A percentile compares a stretch with the other conserved stretches of the same genome.
Conservation (phyloP, 2,329 filamentous ascomycete genomes). For the Aureobasidium zeae region DNA sequence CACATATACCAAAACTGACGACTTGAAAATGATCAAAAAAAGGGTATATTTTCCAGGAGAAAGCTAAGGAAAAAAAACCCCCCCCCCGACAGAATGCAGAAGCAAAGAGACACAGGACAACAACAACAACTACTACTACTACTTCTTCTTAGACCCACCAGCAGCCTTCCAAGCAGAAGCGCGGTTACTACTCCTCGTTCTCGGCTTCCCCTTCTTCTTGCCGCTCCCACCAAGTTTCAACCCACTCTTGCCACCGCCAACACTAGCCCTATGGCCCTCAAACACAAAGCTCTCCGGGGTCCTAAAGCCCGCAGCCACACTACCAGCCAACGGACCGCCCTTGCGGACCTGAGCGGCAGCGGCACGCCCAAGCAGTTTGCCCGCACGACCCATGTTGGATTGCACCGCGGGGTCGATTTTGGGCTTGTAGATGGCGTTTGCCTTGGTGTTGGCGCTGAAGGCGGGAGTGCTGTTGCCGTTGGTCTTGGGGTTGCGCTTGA, state of each 20-base stretch:
- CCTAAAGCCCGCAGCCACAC: constrained; percentile 35
- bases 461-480: constrained; percentile 16
- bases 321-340: constrained; percentile 1
- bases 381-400: constrained; percentile 62
- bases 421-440: constrained; percentile 46
- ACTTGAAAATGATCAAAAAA: too few relatives aligned
- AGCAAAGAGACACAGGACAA: too few relatives aligned
- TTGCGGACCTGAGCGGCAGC: constrained; percentile 36
- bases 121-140: too few relatives aligned
- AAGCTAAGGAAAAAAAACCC: not conserved
- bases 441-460: constrained; percentile 2
- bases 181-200: constrained; percentile 35
- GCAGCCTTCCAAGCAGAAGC: constrained; percentile 38
- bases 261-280: constrained; percentile 66
- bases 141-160: constrained; percentile 11
- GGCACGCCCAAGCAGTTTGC: constrained; percentile 63
- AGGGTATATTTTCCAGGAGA: constrained; percentile 1
- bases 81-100: too few relatives aligned
- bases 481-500: constrained; percentile 41
- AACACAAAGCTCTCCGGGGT: constrained; percentile 66
- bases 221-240: constrained; percentile 49
- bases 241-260: constrained; percentile 56
- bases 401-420: constrained; percentile 63
- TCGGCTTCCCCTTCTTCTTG: constrained; percentile 38
- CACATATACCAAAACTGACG: too few relatives aligned